These are phyloP conservation scores for Kickxella alabastrina DNA, from an alignment of 192 early-diverging fungal genomes.

Conservation along the genomic window DNA sequence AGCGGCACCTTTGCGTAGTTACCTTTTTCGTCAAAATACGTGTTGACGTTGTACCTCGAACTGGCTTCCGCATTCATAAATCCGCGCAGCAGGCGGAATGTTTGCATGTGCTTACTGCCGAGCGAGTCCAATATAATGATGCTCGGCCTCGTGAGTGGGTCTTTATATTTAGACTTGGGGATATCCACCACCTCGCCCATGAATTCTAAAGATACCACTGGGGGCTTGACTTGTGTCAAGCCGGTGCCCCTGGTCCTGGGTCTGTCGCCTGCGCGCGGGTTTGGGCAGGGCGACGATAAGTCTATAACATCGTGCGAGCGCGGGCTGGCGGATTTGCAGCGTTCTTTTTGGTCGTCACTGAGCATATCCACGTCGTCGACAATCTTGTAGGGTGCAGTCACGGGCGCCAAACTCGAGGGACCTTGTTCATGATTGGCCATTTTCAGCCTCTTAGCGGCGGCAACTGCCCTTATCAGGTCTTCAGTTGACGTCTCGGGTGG, in stretches of 20 bases:
- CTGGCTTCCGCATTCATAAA: conserved; percentile 57
- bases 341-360: no score
- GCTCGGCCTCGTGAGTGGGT: conserved; percentile 15
- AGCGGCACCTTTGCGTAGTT: conserved; percentile 67
- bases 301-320: conserved; percentile 9
- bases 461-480: no score
- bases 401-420: no score
- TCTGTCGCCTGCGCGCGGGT: no score
- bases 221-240: background rate
- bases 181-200: conserved; percentile 13
- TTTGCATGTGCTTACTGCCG: conserved; percentile 36
- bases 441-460: no score
- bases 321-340: no score
- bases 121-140: conserved; percentile 48
- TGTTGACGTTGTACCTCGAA: conserved; percentile 45
- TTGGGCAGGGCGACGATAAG: background rate
- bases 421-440: no score
- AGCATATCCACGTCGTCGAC: no score
- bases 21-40: conserved; percentile 23
- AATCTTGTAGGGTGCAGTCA: no score
- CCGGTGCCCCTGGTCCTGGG: background rate
- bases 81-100: conserved; percentile 38
- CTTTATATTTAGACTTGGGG: conserved; percentile 12
- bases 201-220: conserved; percentile 9
- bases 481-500: no score